Evolutionary conservation across 208 protist species (phyloP).

Genomic region (Leishmania mexicana): DNA sequence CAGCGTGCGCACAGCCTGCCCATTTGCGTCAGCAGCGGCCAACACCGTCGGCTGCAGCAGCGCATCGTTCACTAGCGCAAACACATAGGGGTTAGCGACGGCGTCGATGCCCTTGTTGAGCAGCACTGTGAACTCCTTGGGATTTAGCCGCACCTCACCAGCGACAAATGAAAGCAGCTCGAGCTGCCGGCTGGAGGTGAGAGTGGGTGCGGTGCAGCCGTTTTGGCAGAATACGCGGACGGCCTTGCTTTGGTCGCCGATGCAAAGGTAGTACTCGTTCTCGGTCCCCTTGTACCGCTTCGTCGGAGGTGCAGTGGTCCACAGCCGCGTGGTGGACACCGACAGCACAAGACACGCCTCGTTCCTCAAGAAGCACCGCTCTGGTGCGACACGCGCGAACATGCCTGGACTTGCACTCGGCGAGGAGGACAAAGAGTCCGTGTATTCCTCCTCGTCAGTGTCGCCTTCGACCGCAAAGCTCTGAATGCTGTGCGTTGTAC

Average conservation of each 20-base stretch:
- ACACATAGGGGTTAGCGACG: conserved; percentile 47
- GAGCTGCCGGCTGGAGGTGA: conserved; percentile 12
- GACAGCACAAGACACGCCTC: conserved; percentile 54
- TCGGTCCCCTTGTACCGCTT: conserved; percentile 12
- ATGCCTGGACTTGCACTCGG: neutral
- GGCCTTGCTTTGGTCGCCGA: conserved; percentile 38
- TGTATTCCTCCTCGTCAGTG: conserved; percentile 1
- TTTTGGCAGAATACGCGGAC: conserved; percentile 55
- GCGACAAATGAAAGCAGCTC: conserved; percentile 55
- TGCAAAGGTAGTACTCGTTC: conserved; percentile 39
- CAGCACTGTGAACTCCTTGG: conserved; percentile 33
- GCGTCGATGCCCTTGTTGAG: conserved; percentile 48
- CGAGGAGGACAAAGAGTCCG: neutral
- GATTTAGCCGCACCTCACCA: conserved; percentile 41
- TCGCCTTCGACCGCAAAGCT: neutral
- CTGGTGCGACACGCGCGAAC: conserved; percentile 17
- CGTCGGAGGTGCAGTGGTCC: conserved; percentile 12
- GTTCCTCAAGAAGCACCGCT: conserved; percentile 29
- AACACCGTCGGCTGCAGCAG: conserved; percentile 45
- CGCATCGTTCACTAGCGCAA: conserved; percentile 54
- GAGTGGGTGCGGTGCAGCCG: neutral
- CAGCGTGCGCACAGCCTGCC: conserved; percentile 4
- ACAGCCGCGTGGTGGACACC: conserved; percentile 41
- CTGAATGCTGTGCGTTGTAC: neutral
- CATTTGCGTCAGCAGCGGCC: neutral